Evolutionary conservation across 768 basidiomycete species (phyloP).

Genomic region (Leccinum variicolor): DNA sequence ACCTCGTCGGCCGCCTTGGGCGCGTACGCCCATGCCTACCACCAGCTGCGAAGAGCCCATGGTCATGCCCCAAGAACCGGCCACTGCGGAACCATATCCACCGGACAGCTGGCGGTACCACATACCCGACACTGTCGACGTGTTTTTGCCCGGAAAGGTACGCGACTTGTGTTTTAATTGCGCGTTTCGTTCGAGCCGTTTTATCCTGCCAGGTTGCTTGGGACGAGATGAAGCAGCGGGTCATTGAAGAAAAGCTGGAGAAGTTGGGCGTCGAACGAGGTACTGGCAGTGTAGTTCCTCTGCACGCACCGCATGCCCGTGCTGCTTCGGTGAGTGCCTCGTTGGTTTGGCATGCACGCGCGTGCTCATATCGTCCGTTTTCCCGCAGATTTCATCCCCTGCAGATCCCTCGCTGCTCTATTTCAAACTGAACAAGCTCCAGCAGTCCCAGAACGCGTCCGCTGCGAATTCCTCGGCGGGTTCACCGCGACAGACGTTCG

Average conservation of each 20-base stretch:
- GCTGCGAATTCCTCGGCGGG: slow-evolving; percentile 52
- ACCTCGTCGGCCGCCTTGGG: slow-evolving; percentile 51
- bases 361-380: neutral
- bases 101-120: slow-evolving; percentile 56
- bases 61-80: slow-evolving; percentile 31
- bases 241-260: slow-evolving; percentile 80
- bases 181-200: slow-evolving; percentile 3
- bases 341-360: slow-evolving; percentile 18
- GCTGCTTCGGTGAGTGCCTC: slow-evolving; percentile 71
- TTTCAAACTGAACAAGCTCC: slow-evolving; percentile 82
- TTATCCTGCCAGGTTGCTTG: slow-evolving; percentile 54
- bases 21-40: slow-evolving; percentile 51
- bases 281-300: slow-evolving; percentile 46
- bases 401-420: slow-evolving; percentile 79
- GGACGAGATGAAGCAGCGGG: slow-evolving; percentile 66
- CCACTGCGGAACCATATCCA: slow-evolving; percentile 56
- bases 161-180: slow-evolving; percentile 12
- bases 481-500: slow-evolving; percentile 63
- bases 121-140: slow-evolving; percentile 70
- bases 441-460: slow-evolving; percentile 59
- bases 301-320: slow-evolving; percentile 74
- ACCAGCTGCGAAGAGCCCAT: slow-evolving; percentile 30
- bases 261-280: slow-evolving; percentile 76
- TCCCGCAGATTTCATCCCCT: slow-evolving; percentile 77
- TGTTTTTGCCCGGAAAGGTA: slow-evolving; percentile 82